Evolutionary conservation across 2,329 filamentous ascomycete species (phyloP).

Genomic region (Pyricularia sp.): DNA sequence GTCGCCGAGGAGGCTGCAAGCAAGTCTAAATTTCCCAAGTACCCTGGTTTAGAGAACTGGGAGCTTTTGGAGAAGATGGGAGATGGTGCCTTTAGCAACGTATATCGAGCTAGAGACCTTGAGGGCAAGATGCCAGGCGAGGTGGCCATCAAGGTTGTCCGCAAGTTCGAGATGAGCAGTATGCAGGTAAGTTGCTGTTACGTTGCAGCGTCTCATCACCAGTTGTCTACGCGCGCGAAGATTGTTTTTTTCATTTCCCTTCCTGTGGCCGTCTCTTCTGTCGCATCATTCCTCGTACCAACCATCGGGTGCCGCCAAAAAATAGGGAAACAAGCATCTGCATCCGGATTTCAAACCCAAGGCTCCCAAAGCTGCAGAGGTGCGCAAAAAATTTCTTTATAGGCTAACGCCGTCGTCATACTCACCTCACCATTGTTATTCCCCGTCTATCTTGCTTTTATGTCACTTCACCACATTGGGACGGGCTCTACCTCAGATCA

Average conservation of each 20-base stretch:
- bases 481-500: slow-evolving; percentile 8
- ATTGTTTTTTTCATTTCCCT: slow-evolving; percentile 11
- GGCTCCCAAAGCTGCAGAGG: slow-evolving; percentile 92
- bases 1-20: slow-evolving; percentile 86
- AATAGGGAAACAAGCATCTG: slow-evolving; percentile 82
- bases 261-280: slow-evolving; percentile 13
- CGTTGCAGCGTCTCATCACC: background rate
- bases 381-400: slow-evolving; percentile 54
- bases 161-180: slow-evolving; percentile 98
- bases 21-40: slow-evolving; percentile 76
- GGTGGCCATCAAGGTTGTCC: slow-evolving; percentile 96
- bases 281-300: slow-evolving; percentile 33
- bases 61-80: slow-evolving; percentile 93
- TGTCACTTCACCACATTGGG: background rate
- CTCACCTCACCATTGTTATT: slow-evolving; percentile 12
- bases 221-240: background rate
- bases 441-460: slow-evolving; percentile 14
- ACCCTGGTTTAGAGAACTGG: slow-evolving; percentile 81
- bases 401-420: background rate
- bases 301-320: slow-evolving; percentile 30
- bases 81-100: slow-evolving; percentile 97
- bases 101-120: slow-evolving; percentile 78
- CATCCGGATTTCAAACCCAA: slow-evolving; percentile 90
- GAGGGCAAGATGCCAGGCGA: slow-evolving; percentile 59
- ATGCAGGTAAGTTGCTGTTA: slow-evolving; percentile 71